Conservation (phyloP, 2,329 filamentous ascomycete species). For the Botrytis byssoidea region DNA sequence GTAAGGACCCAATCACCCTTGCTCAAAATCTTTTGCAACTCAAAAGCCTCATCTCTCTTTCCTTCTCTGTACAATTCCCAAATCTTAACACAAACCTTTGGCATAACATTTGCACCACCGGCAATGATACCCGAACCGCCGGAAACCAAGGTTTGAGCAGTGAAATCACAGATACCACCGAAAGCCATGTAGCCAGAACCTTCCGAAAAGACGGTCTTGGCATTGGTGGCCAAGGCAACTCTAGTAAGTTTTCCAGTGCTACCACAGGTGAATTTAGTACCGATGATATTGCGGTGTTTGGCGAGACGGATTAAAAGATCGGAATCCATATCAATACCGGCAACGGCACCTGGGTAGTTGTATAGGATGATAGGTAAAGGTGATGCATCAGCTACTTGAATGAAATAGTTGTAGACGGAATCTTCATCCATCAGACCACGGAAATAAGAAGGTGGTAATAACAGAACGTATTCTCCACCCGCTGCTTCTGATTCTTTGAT, state of each 20-base stretch:
- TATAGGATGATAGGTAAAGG: constrained; percentile 81
- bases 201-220: constrained; percentile 60
- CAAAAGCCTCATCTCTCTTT: constrained; percentile 71
- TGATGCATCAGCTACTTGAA: constrained; percentile 66
- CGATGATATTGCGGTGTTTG: constrained; percentile 78
- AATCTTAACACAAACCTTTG: constrained; percentile 75
- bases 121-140: constrained; percentile 84
- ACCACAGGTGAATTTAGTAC: constrained; percentile 89
- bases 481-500: constrained; percentile 64
- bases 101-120: constrained; percentile 81
- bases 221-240: constrained; percentile 69
- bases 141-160: constrained; percentile 73
- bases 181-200: constrained; percentile 78
- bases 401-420: constrained; percentile 67
- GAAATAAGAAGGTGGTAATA: constrained; percentile 84
- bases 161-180: constrained; percentile 85
- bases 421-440: constrained; percentile 70
- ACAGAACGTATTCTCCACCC: constrained; percentile 76
- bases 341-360: constrained; percentile 86
- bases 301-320: constrained; percentile 80
- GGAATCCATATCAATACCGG: constrained; percentile 86
- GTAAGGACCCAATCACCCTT: constrained; percentile 81
- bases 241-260: constrained; percentile 87
- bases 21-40: constrained; percentile 73
- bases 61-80: constrained; percentile 75